Base-by-base conservation (phyloP, 306 rosid species). In the Alnus rubra region DNA sequence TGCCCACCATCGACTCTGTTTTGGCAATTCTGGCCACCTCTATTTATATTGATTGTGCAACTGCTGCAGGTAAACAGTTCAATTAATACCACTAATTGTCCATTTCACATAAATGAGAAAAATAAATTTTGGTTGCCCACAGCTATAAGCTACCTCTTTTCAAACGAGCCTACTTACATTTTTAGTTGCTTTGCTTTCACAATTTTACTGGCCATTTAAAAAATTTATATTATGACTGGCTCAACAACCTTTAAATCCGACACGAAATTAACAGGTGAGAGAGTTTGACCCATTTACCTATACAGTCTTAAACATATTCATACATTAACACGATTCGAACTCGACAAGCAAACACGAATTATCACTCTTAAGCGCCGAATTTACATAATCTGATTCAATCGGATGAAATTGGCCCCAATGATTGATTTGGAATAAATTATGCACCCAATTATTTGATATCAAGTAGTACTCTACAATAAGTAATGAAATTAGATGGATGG, bases 351-450 rank as follows among this genome's bases (percentile, higher is more conserved):
- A 23, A 23, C 28, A 23, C 28, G 28, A 23, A 23, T 23, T 23
- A 23, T 23, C 28, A 23, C 28, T 23, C 28, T 23, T 23, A 23
- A 23, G 28, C 0, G 28, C 28, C 28, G 28, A 23, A 23, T 23
- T 23, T 23, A 23, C 28, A 23, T 23, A 23, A 23, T 23, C 28
- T 23, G 28, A 23, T 23, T 23, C 64, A 79, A 79, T 39, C 65
- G 56, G 44, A 83, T 33, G 83, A 78, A 62, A 0, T 3, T 39
- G 63, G 78, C 71, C 56, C 31, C 77, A 48, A 74, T 33, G 84
- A 83, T 81, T 74, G 82, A 71, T 30, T 48, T 71, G 52, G 30
- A 47, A 55, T 49, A 69, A 64, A 72, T 56, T 51, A 76, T 79
- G 33, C 50, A 50, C 47, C 14, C 30, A n/a, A 73, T 35, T 12